phyloP scores from a whole-genome alignment of 1,284 basidiomycete species.

The Apiotrichum brassicae region DNA sequence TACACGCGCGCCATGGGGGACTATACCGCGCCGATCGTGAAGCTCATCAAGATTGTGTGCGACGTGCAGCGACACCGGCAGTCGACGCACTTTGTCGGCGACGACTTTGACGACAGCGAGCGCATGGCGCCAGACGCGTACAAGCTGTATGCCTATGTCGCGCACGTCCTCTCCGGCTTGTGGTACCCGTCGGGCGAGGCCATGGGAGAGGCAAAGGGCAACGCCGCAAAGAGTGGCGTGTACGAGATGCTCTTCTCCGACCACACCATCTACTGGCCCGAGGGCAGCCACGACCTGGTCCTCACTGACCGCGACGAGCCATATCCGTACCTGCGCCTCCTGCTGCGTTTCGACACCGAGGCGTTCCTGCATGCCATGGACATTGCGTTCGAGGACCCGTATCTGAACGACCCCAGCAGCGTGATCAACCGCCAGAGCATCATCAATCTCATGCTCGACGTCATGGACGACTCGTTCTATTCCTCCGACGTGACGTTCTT shows the following conservation, averaged over 20 bases:
- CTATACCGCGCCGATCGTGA: constrained; percentile 81
- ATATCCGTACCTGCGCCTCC: constrained; percentile 79
- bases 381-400: constrained; percentile 87
- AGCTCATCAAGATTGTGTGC: constrained; percentile 71
- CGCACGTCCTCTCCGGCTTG: constrained; percentile 73
- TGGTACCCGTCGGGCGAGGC: constrained; percentile 79
- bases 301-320: constrained; percentile 48
- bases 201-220: constrained; percentile 59
- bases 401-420: constrained; percentile 67
- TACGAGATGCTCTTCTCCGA: constrained; percentile 81
- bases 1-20: constrained; percentile 83
- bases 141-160: constrained; percentile 89
- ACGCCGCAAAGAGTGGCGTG: constrained; percentile 62
- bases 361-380: constrained; percentile 91
- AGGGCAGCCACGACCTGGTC: constrained; percentile 22
- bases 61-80: constrained; percentile 53
- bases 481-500: constrained; percentile 70
- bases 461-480: constrained; percentile 51
- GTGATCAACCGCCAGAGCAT: constrained; percentile 69
- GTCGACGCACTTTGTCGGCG: constrained; percentile 23
- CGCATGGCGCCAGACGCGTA: constrained; percentile 68
- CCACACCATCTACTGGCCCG: constrained; percentile 70
- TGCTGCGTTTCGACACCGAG: constrained; percentile 87
- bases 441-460: constrained; percentile 77
- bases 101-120: constrained; percentile 50